Conservation (phyloP, 495 filamentous ascomycete genomes). For the Aspergillus baeticus region DNA sequence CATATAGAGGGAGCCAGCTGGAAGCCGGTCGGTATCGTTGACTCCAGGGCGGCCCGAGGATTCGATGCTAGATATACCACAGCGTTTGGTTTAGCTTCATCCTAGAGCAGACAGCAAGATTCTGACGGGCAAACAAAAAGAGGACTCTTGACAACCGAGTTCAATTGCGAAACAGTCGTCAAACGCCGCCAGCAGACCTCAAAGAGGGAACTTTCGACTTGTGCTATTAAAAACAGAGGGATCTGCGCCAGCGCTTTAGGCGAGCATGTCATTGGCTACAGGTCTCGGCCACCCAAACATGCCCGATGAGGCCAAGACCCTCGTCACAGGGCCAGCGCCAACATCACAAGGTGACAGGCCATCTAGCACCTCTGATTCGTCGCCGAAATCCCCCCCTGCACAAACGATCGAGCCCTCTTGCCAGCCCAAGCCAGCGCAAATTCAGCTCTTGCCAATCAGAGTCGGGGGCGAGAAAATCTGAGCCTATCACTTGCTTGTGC, state of each 20-base stretch:
- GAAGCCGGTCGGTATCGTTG: too few relatives aligned
- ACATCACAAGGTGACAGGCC: constrained; percentile 18
- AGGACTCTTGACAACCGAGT: neutral
- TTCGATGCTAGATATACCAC: too few relatives aligned
- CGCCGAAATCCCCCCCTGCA: constrained; percentile 6
- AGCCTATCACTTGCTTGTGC: constrained; percentile 8
- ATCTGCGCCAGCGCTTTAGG: neutral
- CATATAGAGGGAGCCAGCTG: too few relatives aligned
- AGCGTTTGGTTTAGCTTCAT: too few relatives aligned
- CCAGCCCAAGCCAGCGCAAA: constrained; percentile 6
- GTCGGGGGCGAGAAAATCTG: neutral
- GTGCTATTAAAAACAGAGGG: neutral
- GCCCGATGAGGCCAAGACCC: constrained; percentile 12
- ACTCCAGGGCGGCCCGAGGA: too few relatives aligned
- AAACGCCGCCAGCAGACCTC: neutral
- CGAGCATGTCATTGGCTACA: constrained; percentile 1
- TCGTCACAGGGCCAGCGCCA: constrained; percentile 19
- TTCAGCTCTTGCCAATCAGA: neutral
- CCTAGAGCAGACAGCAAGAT: too few relatives aligned
- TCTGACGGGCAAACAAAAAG: neutral
- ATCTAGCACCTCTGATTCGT: constrained; percentile 14
- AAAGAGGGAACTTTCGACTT: neutral
- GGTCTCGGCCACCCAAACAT: neutral
- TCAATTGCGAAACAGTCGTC: neutral
- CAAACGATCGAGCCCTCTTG: neutral